phyloP scores from a whole-genome alignment of 1,139 yeast genomes.

The Candida sp. region DNA sequence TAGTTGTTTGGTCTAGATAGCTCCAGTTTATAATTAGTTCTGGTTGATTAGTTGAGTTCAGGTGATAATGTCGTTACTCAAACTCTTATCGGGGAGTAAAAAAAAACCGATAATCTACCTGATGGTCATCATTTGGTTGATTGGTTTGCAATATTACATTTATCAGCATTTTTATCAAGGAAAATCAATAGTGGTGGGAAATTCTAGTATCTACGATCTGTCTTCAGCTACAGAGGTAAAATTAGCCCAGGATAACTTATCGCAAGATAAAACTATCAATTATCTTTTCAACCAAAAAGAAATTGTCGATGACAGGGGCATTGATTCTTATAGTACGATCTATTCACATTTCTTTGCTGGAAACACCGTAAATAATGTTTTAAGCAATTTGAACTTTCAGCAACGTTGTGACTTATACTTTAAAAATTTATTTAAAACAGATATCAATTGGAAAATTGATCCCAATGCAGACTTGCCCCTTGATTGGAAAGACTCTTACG shows the following conservation, averaged over 20 bases:
- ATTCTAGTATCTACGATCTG: background rate
- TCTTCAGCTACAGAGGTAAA: background rate
- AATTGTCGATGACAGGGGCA: slow-evolving; percentile 13
- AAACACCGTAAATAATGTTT: slow-evolving; percentile 19
- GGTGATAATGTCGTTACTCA: background rate
- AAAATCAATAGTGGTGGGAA: background rate
- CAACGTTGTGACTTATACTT: slow-evolving; percentile 30
- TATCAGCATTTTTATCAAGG: background rate
- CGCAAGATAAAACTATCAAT: slow-evolving; percentile 6
- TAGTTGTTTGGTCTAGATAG: too few species aligned
- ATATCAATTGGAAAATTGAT: slow-evolving; percentile 24
- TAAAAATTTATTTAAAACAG: slow-evolving; percentile 18
- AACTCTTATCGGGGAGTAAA: background rate
- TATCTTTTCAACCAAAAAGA: slow-evolving; percentile 7
- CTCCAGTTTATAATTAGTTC: too few species aligned
- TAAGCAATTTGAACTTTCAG: slow-evolving; percentile 16
- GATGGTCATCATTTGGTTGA: background rate
- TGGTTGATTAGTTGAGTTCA: background rate
- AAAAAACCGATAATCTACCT: background rate
- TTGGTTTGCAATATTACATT: background rate
- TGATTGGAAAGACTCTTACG: slow-evolving; percentile 7
- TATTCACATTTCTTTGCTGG: slow-evolving; percentile 20
- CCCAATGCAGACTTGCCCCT: slow-evolving; percentile 19
- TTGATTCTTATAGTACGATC: slow-evolving; percentile 17
- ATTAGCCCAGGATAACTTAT: background rate